Evolutionary conservation across 1,284 basidiomycete genomes (phyloP).

Genomic region (Cutaneotrichosporon cyanovorans): DNA sequence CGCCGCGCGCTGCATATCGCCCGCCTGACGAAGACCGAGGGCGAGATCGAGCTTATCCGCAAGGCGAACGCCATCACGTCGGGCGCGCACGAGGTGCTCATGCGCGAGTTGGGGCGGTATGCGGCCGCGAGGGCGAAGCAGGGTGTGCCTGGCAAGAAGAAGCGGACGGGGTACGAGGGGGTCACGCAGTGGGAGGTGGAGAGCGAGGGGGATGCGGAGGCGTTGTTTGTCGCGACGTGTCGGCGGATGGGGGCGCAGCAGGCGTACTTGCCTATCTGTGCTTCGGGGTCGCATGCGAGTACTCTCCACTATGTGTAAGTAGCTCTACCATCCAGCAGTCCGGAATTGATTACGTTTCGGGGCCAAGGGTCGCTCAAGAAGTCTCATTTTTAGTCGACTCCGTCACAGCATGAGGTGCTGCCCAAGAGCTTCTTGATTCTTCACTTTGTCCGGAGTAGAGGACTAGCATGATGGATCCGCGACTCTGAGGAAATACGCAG

Average conservation of each 20-base stretch:
- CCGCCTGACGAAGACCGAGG: slow-evolving; percentile 64
- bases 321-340: no score
- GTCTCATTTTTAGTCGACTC: no score
- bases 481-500: no score
- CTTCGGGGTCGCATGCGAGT: slow-evolving; percentile 70
- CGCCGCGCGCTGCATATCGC: slow-evolving; percentile 66
- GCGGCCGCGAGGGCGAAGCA: slow-evolving; percentile 49
- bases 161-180: slow-evolving; percentile 52
- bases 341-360: no score
- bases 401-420: no score
- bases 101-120: slow-evolving; percentile 74
- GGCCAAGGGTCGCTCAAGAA: no score
- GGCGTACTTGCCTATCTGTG: slow-evolving; percentile 84
- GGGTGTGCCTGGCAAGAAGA: slow-evolving; percentile 32
- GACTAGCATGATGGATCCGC: no score
- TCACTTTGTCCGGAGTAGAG: no score
- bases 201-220: slow-evolving; percentile 84
- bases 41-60: slow-evolving; percentile 65
- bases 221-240: slow-evolving; percentile 79
- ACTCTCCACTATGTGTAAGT: slow-evolving; percentile 83
- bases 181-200: slow-evolving; percentile 77
- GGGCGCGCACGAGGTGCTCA: slow-evolving; percentile 77
- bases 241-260: slow-evolving; percentile 71
- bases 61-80: slow-evolving; percentile 77
- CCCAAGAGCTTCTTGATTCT: no score